Percentiles rank a stretch among this genome's conserved stretches.
Evolutionary conservation across 805 yeast species (phyloP).

Genomic region (Candida xiaguanensis): DNA sequence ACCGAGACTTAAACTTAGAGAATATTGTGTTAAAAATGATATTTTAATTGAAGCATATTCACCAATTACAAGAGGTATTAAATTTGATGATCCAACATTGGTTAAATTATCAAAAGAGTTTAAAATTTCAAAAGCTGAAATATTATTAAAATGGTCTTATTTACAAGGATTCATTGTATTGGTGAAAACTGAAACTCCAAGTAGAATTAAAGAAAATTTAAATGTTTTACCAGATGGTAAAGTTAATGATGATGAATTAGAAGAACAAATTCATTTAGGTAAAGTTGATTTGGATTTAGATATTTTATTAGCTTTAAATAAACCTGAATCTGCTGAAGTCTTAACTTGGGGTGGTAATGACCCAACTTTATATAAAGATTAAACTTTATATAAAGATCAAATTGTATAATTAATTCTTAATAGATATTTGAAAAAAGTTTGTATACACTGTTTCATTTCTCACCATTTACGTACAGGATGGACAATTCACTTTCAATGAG

Average conservation of each 20-base stretch:
- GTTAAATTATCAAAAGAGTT: constrained; percentile 46
- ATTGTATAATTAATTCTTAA: neutral
- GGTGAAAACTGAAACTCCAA: constrained; percentile 57
- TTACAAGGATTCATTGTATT: constrained; percentile 69
- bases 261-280: constrained; percentile 24
- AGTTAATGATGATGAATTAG: constrained; percentile 17
- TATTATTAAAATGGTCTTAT: constrained; percentile 68
- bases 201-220: constrained; percentile 52
- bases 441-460: neutral
- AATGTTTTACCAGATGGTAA: constrained; percentile 41
- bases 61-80: constrained; percentile 67
- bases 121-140: constrained; percentile 54
- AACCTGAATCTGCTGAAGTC: constrained; percentile 33
- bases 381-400: neutral
- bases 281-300: constrained; percentile 39
- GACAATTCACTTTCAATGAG: too few relatives aligned
- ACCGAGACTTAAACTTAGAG: constrained; percentile 49
- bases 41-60: constrained; percentile 73
- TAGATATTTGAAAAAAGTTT: neutral
- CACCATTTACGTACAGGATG: too few relatives aligned
- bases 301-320: constrained; percentile 32
- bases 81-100: constrained; percentile 53
- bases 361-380: constrained; percentile 23
- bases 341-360: constrained; percentile 32
- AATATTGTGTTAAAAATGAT: constrained; percentile 53